Conservation (phyloP, 1,139 yeast genomes). For the Nadsonia starkeyi-henricii region DNA sequence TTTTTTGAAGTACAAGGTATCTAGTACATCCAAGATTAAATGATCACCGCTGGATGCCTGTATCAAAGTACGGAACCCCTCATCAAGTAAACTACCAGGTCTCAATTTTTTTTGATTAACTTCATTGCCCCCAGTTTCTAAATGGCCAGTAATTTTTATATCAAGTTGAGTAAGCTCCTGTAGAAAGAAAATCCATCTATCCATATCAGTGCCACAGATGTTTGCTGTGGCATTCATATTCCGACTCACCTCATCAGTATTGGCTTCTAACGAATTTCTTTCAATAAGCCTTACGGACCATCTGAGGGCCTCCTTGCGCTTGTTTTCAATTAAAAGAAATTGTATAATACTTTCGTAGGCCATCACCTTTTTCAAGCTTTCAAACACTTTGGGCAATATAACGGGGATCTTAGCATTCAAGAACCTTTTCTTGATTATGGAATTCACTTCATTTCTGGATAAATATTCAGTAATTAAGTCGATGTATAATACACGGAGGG, state of each 20-base stretch:
- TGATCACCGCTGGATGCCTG: not conserved
- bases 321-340: conserved; percentile 19
- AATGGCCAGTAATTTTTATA: not conserved
- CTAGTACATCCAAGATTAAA: not conserved
- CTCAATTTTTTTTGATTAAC: not conserved
- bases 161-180: not conserved
- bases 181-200: not conserved
- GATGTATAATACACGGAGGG: conserved; percentile 17
- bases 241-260: not conserved
- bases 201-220: not conserved
- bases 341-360: conserved; percentile 23
- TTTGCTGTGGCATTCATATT: not conserved
- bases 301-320: conserved; percentile 7
- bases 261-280: not conserved
- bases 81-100: not conserved
- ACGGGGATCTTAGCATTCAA: conserved; percentile 14
- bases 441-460: conserved; percentile 15
- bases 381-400: conserved; percentile 16
- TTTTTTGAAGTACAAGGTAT: not conserved
- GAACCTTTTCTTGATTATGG: conserved; percentile 16
- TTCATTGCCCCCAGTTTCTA: not conserved
- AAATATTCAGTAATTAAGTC: conserved; percentile 14
- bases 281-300: conserved; percentile 3
- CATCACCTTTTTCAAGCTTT: conserved; percentile 14
- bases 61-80: not conserved